Evolutionary conservation across 352 stramenopile genomes (phyloP).

Genomic region (Phytophthora ohioensis): DNA sequence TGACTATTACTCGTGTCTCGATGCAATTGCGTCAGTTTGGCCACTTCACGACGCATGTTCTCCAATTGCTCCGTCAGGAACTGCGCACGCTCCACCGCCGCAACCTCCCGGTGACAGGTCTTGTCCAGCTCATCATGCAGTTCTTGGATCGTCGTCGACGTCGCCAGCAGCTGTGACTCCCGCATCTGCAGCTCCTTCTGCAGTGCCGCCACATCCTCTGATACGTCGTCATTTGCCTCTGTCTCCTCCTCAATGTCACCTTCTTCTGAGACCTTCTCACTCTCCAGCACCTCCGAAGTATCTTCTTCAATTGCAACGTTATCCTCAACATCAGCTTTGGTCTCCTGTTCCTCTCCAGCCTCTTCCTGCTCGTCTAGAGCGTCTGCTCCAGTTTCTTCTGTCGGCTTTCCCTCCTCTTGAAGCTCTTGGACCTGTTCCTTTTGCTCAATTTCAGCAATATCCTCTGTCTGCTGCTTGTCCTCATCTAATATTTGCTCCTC

Average conservation of each 20-base stretch:
- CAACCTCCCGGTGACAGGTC: slow-evolving; percentile 70
- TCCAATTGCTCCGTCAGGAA: slow-evolving; percentile 75
- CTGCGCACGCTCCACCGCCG: slow-evolving; percentile 65
- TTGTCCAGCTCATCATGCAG: slow-evolving; percentile 84
- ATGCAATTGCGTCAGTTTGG: slow-evolving; percentile 60
- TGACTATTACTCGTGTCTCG: slow-evolving; percentile 42
- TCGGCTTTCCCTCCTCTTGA: neutral
- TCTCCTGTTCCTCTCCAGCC: too few species aligned
- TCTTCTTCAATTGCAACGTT: too few species aligned
- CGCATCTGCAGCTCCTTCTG: slow-evolving; percentile 55
- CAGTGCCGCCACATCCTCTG: slow-evolving; percentile 30
- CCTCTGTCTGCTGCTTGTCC: neutral
- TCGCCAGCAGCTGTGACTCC: slow-evolving; percentile 75
- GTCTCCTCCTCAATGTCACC: slow-evolving; percentile 1
- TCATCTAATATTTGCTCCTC: too few species aligned
- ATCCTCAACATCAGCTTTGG: too few species aligned
- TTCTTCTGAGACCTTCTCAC: neutral
- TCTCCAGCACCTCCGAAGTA: too few species aligned
- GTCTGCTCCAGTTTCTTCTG: slow-evolving; percentile 3
- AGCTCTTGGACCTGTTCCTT: neutral
- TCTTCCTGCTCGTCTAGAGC: slow-evolving; percentile 12
- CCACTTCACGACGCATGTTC: slow-evolving; percentile 65
- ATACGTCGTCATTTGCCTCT: slow-evolving; percentile 1
- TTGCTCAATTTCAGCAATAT: slow-evolving; percentile 4
- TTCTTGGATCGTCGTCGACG: slow-evolving; percentile 69